Percentiles rank a stretch among this genome's conserved stretches.
phyloP scores from a whole-genome alignment of 2,329 filamentous ascomycete genomes.

The Neocucurbitaria cava region DNA sequence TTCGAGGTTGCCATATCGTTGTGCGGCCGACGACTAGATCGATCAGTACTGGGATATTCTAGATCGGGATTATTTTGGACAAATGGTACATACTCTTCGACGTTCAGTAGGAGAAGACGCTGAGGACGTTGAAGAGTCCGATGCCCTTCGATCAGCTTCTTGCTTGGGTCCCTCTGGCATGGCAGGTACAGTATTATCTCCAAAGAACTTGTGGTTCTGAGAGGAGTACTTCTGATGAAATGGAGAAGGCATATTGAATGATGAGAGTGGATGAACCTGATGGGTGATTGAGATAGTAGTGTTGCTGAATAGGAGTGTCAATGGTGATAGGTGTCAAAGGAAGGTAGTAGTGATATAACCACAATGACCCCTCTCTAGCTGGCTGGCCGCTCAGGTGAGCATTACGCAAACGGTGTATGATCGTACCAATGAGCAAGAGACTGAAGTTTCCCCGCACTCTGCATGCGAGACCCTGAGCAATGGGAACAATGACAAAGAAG shows the following conservation, averaged over 20 bases:
- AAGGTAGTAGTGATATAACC: slow-evolving; percentile 18
- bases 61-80: background rate
- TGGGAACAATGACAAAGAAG: slow-evolving; percentile 31
- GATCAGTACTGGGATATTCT: slow-evolving; percentile 9
- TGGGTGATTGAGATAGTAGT: background rate
- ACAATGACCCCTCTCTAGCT: slow-evolving; percentile 17
- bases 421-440: slow-evolving; percentile 45
- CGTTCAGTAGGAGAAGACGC: slow-evolving; percentile 32
- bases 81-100: slow-evolving; percentile 31
- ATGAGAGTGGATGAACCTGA: background rate
- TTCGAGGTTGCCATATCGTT: slow-evolving; percentile 42
- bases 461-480: slow-evolving; percentile 32
- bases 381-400: slow-evolving; percentile 17
- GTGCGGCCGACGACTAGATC: slow-evolving; percentile 36
- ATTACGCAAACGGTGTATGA: slow-evolving; percentile 40
- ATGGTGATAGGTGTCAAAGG: background rate
- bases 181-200: slow-evolving; percentile 31
- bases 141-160: slow-evolving; percentile 40
- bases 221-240: slow-evolving; percentile 49
- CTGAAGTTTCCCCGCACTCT: slow-evolving; percentile 42
- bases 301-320: background rate
- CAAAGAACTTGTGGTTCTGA: slow-evolving; percentile 43
- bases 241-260: slow-evolving; percentile 43
- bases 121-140: slow-evolving; percentile 38
- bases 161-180: slow-evolving; percentile 46